A percentile compares a stretch with the other conserved stretches of the same genome.
These are phyloP conservation scores for Sphaerulina musiva DNA, from an alignment of 2,329 filamentous ascomycete species.

Conservation along the genomic window DNA sequence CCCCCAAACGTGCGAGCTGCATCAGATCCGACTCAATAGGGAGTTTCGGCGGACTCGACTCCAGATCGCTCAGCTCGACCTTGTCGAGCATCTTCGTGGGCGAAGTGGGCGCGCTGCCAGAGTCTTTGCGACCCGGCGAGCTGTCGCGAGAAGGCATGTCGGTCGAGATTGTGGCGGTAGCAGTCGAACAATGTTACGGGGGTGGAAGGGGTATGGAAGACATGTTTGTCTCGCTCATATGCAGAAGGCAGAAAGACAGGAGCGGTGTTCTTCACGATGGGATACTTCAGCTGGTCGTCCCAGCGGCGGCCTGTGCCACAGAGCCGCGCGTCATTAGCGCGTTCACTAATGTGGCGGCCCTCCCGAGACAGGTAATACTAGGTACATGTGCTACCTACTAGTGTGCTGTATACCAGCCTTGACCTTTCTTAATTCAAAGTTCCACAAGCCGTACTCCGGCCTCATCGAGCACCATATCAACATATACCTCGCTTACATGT, in stretches of 20 bases:
- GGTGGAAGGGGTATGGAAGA: background rate
- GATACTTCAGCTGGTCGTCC: too few relatives aligned
- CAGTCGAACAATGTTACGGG: background rate
- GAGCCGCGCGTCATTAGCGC: too few relatives aligned
- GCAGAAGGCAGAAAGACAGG: background rate
- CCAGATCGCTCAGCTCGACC: constrained; percentile 33
- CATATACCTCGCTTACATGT: too few relatives aligned
- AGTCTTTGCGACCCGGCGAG: constrained; percentile 16
- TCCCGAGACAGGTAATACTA: too few relatives aligned
- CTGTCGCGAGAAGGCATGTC: constrained; percentile 9
- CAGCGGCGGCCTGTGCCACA: too few relatives aligned
- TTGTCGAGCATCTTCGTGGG: constrained; percentile 31
- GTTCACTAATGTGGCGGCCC: too few relatives aligned
- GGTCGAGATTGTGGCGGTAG: background rate
- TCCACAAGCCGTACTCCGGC: too few relatives aligned
- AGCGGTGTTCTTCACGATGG: background rate
- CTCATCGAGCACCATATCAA: too few relatives aligned
- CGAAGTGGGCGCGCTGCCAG: constrained; percentile 22
- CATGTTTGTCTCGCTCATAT: background rate
- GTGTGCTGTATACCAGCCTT: too few relatives aligned
- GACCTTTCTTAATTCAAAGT: too few relatives aligned
- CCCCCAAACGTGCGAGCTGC: constrained; percentile 85
- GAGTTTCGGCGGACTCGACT: constrained; percentile 34
- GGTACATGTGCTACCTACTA: too few relatives aligned
- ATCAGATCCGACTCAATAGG: constrained; percentile 76